phyloP scores from a whole-genome alignment of 164 flowering plant species.

The Echeveria elegans region DNA sequence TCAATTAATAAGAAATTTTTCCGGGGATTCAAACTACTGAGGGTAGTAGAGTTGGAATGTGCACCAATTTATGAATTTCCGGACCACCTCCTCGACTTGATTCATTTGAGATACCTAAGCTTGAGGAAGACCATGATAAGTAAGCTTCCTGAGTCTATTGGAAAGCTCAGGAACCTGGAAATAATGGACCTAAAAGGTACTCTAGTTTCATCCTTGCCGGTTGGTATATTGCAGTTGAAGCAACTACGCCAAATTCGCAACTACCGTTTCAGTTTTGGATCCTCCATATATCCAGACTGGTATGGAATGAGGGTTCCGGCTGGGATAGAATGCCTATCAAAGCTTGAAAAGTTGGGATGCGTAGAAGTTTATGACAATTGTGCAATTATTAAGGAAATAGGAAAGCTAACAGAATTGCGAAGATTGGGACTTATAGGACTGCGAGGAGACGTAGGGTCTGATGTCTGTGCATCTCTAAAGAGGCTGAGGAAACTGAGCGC shows the following conservation, averaged over 20 bases:
- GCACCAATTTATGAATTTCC: slow-evolving; percentile 18
- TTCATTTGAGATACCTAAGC: slow-evolving; percentile 18
- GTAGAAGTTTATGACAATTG: slow-evolving; percentile 19
- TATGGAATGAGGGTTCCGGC: slow-evolving; percentile 17
- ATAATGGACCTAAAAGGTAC: slow-evolving; percentile 14
- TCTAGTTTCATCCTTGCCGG: slow-evolving; percentile 5
- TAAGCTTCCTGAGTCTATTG: slow-evolving; percentile 15
- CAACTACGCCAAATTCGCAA: slow-evolving; percentile 6
- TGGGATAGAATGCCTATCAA: slow-evolving; percentile 19
- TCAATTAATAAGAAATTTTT: not conserved
- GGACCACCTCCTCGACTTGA: slow-evolving; percentile 7
- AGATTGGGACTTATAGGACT: slow-evolving; percentile 24
- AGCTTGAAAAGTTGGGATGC: slow-evolving; percentile 24
- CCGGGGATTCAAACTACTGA: slow-evolving; percentile 15
- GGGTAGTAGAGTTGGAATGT: slow-evolving; percentile 20
- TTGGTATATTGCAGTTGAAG: slow-evolving; percentile 9
- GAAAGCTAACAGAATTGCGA: slow-evolving; percentile 25
- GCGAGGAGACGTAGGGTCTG: slow-evolving; percentile 12
- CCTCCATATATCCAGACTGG: slow-evolving; percentile 1
- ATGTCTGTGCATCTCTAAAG: slow-evolving; percentile 25
- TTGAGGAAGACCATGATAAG: slow-evolving; percentile 10
- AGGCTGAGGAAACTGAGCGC: slow-evolving; percentile 23
- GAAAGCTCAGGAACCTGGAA: slow-evolving; percentile 13
- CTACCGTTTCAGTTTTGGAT: not conserved
- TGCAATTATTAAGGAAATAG: slow-evolving; percentile 14